Base-by-base conservation (phyloP, 1,284 basidiomycete genomes). In the Microbotryum intermedium region DNA sequence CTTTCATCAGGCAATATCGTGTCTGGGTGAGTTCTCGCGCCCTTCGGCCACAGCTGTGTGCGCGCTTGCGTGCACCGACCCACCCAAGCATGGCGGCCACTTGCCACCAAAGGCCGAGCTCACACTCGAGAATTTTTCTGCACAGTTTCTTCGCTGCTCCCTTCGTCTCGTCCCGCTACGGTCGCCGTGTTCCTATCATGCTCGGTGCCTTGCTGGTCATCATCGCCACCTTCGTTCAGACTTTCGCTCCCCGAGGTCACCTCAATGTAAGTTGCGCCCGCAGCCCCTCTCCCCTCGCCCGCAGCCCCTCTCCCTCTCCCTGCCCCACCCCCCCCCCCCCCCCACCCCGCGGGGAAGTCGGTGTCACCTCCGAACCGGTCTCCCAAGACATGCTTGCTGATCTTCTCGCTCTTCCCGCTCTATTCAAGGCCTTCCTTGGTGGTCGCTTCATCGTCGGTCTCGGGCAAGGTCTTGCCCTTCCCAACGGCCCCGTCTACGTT, bases 381-480 rank as follows among this genome's bases (percentile, higher is more conserved):
- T 34, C 34, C 16, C 34, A 16, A 39, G 34, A 39, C 34, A 39
- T 11, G 34, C 34, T 18, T 16, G 34, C 11, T 39, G 18, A 39
- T 39, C 13, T 39, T 39, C 34, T 39, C 34, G 13, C 34, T 16
- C 2, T 39, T 39, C 34, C 34, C 11, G 4, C 34, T 5, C 34
- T 52, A 2, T 23, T 42, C 6, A 11, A 52, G 50, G 50, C 50
- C n/a, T 52, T 52, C 50, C 50, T 52, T 21, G 50, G 50, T 52
- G 50, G 50, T 23, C 50, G 50, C 34, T 52, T 52, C 50, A 26
- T 52, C 30, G 50, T 52, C 21, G 50, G 50, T 23, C 21, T 52
- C 30, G 50, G 50, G 6, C 50, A 52, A n/a, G 50, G 50, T 21
- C 23, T 52, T n/a, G 50, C 50, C 23, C 50, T 52, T 9, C 50